Evolutionary conservation across 192 early-diverging fungal genomes (phyloP).

Genomic region (Backusella tuberculispora): DNA sequence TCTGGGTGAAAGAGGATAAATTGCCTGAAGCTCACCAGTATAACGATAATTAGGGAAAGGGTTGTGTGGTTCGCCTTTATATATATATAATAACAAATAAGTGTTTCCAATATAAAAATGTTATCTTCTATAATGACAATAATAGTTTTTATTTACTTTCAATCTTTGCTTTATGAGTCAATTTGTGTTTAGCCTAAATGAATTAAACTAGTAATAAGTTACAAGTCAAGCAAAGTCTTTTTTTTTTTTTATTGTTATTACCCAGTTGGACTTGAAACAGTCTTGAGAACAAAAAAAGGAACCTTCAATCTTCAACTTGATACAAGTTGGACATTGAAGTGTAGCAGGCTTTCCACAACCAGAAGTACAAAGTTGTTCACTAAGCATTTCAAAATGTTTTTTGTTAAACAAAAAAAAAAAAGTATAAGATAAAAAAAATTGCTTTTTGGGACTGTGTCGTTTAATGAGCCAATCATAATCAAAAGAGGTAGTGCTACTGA

Average conservation of each 20-base stretch:
- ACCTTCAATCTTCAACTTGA: constrained; percentile 65
- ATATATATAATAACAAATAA: not conserved
- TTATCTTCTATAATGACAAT: not conserved
- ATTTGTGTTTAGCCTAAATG: constrained; percentile 9
- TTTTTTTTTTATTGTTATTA: constrained; percentile 22
- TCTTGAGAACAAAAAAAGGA: constrained; percentile 81
- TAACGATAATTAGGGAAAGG: constrained; percentile 65
- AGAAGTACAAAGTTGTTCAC: constrained; percentile 44
- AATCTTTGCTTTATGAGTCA: constrained; percentile 13
- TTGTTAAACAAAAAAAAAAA: too few species aligned
- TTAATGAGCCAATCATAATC: too few species aligned
- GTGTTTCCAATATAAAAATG: not conserved
- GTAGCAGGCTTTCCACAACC: constrained; percentile 70
- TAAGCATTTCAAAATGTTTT: too few species aligned
- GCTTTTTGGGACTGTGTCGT: too few species aligned
- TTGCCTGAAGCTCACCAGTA: constrained; percentile 69
- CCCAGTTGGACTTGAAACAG: constrained; percentile 80
- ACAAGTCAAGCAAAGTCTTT: not conserved
- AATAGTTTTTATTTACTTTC: not conserved
- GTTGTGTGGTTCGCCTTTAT: constrained; percentile 46
- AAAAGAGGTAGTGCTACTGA: too few species aligned
- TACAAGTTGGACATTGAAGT: constrained; percentile 83
- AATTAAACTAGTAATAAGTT: too few species aligned
- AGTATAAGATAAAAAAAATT: too few species aligned
- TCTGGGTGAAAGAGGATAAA: constrained; percentile 73